Conservation (phyloP, 2,329 filamentous ascomycete species). For the Trichoderma semiorbis region DNA sequence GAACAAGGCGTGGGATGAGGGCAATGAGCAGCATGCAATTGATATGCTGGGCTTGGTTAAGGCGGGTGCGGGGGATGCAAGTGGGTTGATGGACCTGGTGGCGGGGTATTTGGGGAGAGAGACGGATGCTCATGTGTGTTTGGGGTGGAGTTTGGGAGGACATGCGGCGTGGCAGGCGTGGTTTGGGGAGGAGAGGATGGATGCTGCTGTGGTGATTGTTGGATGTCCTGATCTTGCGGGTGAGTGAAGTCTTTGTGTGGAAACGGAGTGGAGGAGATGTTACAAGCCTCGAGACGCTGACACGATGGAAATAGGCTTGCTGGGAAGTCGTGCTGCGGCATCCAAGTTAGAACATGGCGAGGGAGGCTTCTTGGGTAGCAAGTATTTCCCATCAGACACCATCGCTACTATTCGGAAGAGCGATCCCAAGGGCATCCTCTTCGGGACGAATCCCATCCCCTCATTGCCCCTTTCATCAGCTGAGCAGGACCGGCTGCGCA, state of each 20-base stretch:
- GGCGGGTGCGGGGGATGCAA: slow-evolving; percentile 71
- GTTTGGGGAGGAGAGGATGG: slow-evolving; percentile 73
- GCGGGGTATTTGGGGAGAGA: slow-evolving; percentile 61
- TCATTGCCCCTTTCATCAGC: slow-evolving; percentile 30
- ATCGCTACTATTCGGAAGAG: slow-evolving; percentile 58
- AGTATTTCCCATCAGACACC: slow-evolving; percentile 70
- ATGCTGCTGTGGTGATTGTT: slow-evolving; percentile 74
- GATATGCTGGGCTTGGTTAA: slow-evolving; percentile 85
- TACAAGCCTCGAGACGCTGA: neutral
- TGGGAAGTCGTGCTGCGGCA: slow-evolving; percentile 72
- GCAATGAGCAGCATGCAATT: slow-evolving; percentile 77
- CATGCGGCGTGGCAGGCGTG: slow-evolving; percentile 84
- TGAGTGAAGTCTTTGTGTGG: slow-evolving; percentile 29
- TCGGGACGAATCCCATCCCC: slow-evolving; percentile 47
- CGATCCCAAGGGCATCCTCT: slow-evolving; percentile 74
- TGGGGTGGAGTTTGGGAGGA: slow-evolving; percentile 83
- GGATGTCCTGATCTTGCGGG: slow-evolving; percentile 86
- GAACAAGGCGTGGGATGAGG: slow-evolving; percentile 75
- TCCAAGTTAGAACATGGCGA: slow-evolving; percentile 57
- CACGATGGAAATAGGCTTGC: slow-evolving; percentile 49
- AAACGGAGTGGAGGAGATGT: neutral
- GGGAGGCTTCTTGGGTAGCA: slow-evolving; percentile 67
- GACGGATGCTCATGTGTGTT: slow-evolving; percentile 64
- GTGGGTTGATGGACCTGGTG: slow-evolving; percentile 71
- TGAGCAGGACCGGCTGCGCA: slow-evolving; percentile 43